A percentile compares a stretch with the other conserved stretches of the same genome.
phyloP scores from a whole-genome alignment of 2,329 filamentous ascomycete genomes.

The Scedosporium boydii region DNA sequence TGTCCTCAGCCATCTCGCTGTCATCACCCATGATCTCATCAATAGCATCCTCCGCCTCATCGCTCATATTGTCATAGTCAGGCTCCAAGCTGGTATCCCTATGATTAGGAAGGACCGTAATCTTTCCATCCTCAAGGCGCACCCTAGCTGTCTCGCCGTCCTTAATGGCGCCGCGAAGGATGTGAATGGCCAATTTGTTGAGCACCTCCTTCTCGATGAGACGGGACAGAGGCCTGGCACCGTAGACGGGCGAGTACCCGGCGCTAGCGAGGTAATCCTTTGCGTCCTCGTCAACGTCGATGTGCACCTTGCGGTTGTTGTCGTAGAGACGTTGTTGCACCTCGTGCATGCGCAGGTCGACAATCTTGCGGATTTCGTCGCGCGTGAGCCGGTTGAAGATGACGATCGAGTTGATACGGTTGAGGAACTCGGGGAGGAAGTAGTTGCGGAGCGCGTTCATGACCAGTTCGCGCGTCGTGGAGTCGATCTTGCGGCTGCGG shows the following conservation, averaged over 20 bases:
- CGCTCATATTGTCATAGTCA: conserved; percentile 60
- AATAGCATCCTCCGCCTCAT: conserved; percentile 62
- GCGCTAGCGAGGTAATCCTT: conserved; percentile 88
- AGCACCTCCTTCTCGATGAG: conserved; percentile 97
- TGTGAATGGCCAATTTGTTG: conserved; percentile 84
- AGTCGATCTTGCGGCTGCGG: conserved; percentile 77
- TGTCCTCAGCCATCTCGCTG: conserved; percentile 45
- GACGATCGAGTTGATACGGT: conserved; percentile 90
- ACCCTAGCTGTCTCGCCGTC: conserved; percentile 81
- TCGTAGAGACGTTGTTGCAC: conserved; percentile 83
- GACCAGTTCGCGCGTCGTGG: conserved; percentile 76
- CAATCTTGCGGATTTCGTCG: conserved; percentile 86
- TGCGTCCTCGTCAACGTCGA: conserved; percentile 73
- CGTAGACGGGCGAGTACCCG: conserved; percentile 92
- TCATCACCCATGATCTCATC: conserved; percentile 55
- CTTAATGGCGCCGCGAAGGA: conserved; percentile 72
- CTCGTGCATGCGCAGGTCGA: conserved; percentile 78
- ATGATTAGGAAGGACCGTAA: conserved; percentile 79
- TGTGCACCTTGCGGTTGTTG: conserved; percentile 79
- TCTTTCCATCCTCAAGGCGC: conserved; percentile 67
- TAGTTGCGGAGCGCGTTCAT: conserved; percentile 87
- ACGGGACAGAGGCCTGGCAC: conserved; percentile 76
- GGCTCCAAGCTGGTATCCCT: conserved; percentile 44
- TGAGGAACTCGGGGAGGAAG: conserved; percentile 97
- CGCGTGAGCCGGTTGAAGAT: conserved; percentile 97